Evolutionary conservation across 768 basidiomycete species (phyloP).

Genomic region (Termitomyces sp.): DNA sequence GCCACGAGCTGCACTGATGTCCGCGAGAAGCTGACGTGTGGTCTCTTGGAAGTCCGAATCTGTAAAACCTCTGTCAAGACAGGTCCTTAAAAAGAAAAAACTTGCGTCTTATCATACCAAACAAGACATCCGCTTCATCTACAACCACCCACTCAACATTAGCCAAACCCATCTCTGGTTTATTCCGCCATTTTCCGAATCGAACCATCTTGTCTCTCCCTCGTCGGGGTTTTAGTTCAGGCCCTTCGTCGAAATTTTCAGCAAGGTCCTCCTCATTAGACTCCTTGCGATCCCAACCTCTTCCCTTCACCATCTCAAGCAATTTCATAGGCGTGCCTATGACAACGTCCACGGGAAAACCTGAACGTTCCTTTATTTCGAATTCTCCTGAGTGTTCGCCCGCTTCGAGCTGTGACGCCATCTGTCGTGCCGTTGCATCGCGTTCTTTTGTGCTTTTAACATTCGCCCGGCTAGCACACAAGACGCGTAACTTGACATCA

Average conservation of each 20-base stretch:
- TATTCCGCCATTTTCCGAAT: slow-evolving; percentile 33
- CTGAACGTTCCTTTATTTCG: slow-evolving; percentile 16
- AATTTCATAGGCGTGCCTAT: slow-evolving; percentile 63
- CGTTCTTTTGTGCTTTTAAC: slow-evolving; percentile 21
- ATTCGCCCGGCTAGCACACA: slow-evolving; percentile 66
- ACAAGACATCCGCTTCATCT: slow-evolving; percentile 88
- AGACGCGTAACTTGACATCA: slow-evolving; percentile 66
- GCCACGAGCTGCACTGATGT: slow-evolving; percentile 62
- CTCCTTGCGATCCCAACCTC: slow-evolving; percentile 41
- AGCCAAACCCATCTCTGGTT: slow-evolving; percentile 56
- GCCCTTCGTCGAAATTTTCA: slow-evolving; percentile 16
- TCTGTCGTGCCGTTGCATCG: slow-evolving; percentile 41
- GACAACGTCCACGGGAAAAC: slow-evolving; percentile 40
- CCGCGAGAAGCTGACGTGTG: slow-evolving; percentile 64
- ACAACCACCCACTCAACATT: slow-evolving; percentile 85
- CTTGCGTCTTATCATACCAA: slow-evolving; percentile 46
- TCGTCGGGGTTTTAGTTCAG: slow-evolving; percentile 21
- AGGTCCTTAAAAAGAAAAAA: neutral
- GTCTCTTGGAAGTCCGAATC: slow-evolving; percentile 79
- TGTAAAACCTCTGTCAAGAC: slow-evolving; percentile 21
- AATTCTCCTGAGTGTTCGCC: slow-evolving; percentile 14
- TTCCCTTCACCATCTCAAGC: slow-evolving; percentile 52
- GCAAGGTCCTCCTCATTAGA: slow-evolving; percentile 16
- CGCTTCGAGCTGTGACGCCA: slow-evolving; percentile 32
- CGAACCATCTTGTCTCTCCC: slow-evolving; percentile 31